A percentile compares a stretch with the other conserved stretches of the same genome.
Evolutionary conservation across 1,284 basidiomycete genomes (phyloP).

Genomic region (Coniferiporia weirii): DNA sequence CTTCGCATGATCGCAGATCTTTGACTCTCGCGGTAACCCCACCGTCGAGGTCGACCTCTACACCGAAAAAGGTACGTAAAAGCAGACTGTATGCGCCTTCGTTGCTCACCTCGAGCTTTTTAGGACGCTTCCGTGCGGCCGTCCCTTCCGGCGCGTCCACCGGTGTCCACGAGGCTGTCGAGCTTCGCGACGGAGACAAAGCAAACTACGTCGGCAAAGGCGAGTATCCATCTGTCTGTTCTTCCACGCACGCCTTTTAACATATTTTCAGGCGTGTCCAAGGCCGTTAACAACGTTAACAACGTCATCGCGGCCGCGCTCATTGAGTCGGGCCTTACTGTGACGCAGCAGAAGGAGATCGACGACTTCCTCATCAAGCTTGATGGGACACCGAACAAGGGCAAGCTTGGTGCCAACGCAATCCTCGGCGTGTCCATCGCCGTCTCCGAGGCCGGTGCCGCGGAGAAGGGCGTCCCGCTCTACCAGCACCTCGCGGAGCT

Average conservation of each 20-base stretch:
- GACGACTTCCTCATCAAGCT: constrained; percentile 99
- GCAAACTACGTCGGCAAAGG: constrained; percentile 93
- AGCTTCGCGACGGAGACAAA: constrained; percentile 97
- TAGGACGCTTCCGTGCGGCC: constrained; percentile 91
- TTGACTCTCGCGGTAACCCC: constrained; percentile 94
- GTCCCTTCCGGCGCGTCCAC: constrained; percentile 99
- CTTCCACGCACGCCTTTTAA: constrained; percentile 13
- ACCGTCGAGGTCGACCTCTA: constrained; percentile 93
- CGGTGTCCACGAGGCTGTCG: constrained; percentile 97
- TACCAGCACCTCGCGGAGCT: constrained; percentile 97
- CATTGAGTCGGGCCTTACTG: constrained; percentile 80
- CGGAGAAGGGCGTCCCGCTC: constrained; percentile 90
- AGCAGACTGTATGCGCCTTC: constrained; percentile 7
- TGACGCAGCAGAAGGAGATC: constrained; percentile 93
- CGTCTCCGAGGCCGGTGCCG: constrained; percentile 89
- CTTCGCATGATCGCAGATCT: constrained; percentile 65
- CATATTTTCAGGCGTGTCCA: constrained; percentile 66
- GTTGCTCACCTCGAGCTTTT: constrained; percentile 1
- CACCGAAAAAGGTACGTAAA: constrained; percentile 72
- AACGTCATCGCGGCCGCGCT: constrained; percentile 85
- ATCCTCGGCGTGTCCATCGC: constrained; percentile 99
- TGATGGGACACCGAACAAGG: constrained; percentile 98
- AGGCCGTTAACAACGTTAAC: constrained; percentile 97
- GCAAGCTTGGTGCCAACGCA: constrained; percentile 98
- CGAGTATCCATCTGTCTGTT: constrained; percentile 28